Percentiles rank a stretch among this genome's conserved stretches.
Conservation (phyloP, 2,329 filamentous ascomycete genomes). For the Phaeosphaeria sp. region DNA sequence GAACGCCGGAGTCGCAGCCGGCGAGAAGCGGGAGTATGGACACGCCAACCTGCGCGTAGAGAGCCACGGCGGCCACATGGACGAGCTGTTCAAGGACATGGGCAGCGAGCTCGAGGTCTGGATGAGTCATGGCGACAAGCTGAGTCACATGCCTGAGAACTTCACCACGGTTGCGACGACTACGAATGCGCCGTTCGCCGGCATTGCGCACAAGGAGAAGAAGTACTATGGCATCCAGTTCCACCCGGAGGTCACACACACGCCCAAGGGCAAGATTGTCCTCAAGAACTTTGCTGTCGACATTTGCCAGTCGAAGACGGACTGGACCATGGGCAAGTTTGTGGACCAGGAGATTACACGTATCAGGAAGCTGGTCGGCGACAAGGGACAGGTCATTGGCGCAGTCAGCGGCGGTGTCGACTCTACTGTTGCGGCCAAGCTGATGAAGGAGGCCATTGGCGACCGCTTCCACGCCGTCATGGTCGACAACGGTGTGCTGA, state of each 20-base stretch:
- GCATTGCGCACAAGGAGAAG: constrained; percentile 74
- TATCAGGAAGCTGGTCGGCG: constrained; percentile 82
- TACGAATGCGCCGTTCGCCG: constrained; percentile 78
- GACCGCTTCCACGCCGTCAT: constrained; percentile 85
- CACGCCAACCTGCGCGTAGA: constrained; percentile 71
- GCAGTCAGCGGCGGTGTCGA: constrained; percentile 87
- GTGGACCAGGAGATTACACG: constrained; percentile 79
- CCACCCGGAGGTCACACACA: constrained; percentile 85
- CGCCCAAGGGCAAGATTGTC: constrained; percentile 71
- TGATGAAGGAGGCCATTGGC: constrained; percentile 87
- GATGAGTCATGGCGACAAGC: constrained; percentile 93
- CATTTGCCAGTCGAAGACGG: constrained; percentile 77
- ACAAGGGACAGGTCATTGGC: constrained; percentile 80
- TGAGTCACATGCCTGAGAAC: constrained; percentile 73
- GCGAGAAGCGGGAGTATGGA: constrained; percentile 74
- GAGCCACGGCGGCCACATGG: constrained; percentile 66
- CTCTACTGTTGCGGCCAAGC: constrained; percentile 82
- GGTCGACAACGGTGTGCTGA: constrained; percentile 85
- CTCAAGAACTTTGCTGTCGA: constrained; percentile 83
- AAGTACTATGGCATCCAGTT: constrained; percentile 86
- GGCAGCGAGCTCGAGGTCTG: constrained; percentile 74
- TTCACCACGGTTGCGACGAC: constrained; percentile 80
- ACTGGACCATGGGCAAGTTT: constrained; percentile 90
- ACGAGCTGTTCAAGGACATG: constrained; percentile 79
- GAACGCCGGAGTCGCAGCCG: constrained; percentile 67